A percentile compares a stretch with the other conserved stretches of the same genome.
Evolutionary conservation across 2,329 filamentous ascomycete species (phyloP).

Genomic region (Fusarium camptoceras): DNA sequence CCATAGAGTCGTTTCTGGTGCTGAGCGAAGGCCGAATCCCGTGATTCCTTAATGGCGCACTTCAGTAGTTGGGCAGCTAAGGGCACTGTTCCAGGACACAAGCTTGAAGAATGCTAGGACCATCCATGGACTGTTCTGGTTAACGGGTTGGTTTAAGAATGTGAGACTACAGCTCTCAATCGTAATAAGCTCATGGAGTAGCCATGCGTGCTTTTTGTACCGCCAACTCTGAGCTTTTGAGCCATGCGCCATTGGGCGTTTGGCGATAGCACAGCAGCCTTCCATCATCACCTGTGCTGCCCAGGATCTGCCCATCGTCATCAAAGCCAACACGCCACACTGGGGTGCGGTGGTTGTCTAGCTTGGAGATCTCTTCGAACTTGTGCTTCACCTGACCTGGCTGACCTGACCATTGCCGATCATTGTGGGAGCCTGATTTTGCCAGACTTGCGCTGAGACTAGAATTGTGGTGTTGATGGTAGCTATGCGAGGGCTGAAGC

Average conservation of each 20-base stretch:
- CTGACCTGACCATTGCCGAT: conserved; percentile 66
- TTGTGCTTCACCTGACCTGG: conserved; percentile 75
- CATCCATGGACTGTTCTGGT: no score
- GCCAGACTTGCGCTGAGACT: conserved; percentile 66
- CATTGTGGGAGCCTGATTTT: conserved; percentile 59
- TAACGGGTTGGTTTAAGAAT: background rate
- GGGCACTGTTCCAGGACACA: background rate
- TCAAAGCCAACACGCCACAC: conserved; percentile 82
- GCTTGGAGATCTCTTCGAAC: conserved; percentile 71
- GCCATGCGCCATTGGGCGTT: conserved; percentile 67
- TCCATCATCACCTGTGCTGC: conserved; percentile 82
- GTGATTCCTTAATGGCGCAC: background rate
- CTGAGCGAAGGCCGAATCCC: background rate
- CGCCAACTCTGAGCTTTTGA: conserved; percentile 69
- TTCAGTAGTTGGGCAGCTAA: background rate
- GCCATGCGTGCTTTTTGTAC: conserved; percentile 69
- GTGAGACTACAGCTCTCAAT: background rate
- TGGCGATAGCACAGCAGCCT: conserved; percentile 72
- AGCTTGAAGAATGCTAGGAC: background rate
- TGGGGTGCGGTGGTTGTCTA: conserved; percentile 75
- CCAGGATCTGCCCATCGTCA: conserved; percentile 76
- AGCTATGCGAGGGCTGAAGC: conserved; percentile 34
- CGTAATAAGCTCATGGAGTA: conserved; percentile 50
- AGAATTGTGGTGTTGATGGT: conserved; percentile 56
- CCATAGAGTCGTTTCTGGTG: background rate